A percentile compares a stretch with the other conserved stretches of the same genome.
Evolutionary conservation across 2,329 filamentous ascomycete species (phyloP).

Genomic region (Ceratocystis ficicola): DNA sequence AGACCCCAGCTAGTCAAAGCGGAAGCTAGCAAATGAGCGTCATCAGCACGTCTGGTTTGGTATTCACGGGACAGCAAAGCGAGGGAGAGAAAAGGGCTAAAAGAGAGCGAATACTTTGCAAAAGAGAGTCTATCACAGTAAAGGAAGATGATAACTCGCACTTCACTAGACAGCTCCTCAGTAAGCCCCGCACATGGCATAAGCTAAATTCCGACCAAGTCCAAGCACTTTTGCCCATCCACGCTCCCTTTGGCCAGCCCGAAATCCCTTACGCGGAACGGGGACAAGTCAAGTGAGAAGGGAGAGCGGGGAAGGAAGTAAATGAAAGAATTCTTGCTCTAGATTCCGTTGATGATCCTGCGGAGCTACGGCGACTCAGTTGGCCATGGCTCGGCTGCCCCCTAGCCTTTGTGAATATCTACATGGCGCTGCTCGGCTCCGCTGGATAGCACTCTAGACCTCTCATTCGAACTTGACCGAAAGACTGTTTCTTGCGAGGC

Average conservation of each 20-base stretch:
- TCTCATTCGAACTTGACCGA: neutral
- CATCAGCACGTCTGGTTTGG: neutral
- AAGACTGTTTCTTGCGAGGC: neutral
- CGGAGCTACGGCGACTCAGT: neutral
- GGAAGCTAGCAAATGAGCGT: neutral
- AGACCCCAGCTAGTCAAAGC: neutral
- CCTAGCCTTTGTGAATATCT: neutral
- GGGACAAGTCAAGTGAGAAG: neutral
- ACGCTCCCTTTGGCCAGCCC: neutral
- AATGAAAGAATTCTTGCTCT: neutral
- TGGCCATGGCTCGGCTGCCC: neutral
- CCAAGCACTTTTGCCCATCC: neutral
- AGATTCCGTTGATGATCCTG: neutral
- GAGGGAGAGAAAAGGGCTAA: neutral
- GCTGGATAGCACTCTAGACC: neutral
- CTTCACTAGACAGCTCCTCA: neutral
- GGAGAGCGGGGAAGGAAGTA: neutral
- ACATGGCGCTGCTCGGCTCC: neutral
- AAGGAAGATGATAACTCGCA: neutral
- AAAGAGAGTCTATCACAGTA: neutral
- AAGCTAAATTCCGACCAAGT: neutral
- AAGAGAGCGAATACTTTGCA: neutral
- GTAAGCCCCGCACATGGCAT: neutral
- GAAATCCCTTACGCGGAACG: constrained; percentile 2
- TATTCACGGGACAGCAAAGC: neutral